Evolutionary conservation across 768 basidiomycete species (phyloP).

Genomic region (Gloeostereum incarnatum): DNA sequence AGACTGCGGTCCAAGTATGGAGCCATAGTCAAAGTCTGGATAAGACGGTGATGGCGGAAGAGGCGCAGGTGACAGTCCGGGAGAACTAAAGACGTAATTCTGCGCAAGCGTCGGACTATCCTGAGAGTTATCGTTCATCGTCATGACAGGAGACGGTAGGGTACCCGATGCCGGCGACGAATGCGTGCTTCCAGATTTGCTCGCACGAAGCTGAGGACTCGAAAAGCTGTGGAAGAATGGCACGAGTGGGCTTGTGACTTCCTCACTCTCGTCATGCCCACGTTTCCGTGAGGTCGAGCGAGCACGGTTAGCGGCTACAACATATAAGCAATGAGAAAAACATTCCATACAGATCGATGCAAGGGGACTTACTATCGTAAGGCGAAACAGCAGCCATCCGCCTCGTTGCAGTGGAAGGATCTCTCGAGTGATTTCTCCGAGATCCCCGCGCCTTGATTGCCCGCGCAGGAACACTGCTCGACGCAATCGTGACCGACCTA

Average conservation of each 20-base stretch:
- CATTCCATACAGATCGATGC: neutral
- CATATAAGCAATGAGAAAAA: slow-evolving; percentile 10
- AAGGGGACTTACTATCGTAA: slow-evolving; percentile 45
- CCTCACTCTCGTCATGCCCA: slow-evolving; percentile 58
- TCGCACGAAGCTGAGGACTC: slow-evolving; percentile 35
- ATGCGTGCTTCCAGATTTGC: slow-evolving; percentile 47
- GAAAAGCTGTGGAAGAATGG: slow-evolving; percentile 48
- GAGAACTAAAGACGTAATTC: slow-evolving; percentile 29
- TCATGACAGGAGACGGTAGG: slow-evolving; percentile 60
- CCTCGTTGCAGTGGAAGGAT: slow-evolving; percentile 39
- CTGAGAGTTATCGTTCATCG: slow-evolving; percentile 35
- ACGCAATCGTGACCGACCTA: slow-evolving; percentile 45
- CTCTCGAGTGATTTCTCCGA: slow-evolving; percentile 50
- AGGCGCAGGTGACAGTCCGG: slow-evolving; percentile 29
- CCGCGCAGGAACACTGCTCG: slow-evolving; percentile 27
- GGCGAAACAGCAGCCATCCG: slow-evolving; percentile 52
- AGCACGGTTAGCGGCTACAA: slow-evolving; percentile 50
- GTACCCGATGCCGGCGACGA: slow-evolving; percentile 71
- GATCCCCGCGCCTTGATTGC: slow-evolving; percentile 39
- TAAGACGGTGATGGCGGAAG: slow-evolving; percentile 44
- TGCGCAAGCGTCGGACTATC: slow-evolving; percentile 50
- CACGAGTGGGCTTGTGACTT: slow-evolving; percentile 25
- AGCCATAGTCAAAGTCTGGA: slow-evolving; percentile 48
- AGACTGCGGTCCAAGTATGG: slow-evolving; percentile 30
- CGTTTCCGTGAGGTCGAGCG: slow-evolving; percentile 71